Base-by-base conservation (phyloP, 495 filamentous ascomycete genomes). In the Hypoxylon intermedium region DNA sequence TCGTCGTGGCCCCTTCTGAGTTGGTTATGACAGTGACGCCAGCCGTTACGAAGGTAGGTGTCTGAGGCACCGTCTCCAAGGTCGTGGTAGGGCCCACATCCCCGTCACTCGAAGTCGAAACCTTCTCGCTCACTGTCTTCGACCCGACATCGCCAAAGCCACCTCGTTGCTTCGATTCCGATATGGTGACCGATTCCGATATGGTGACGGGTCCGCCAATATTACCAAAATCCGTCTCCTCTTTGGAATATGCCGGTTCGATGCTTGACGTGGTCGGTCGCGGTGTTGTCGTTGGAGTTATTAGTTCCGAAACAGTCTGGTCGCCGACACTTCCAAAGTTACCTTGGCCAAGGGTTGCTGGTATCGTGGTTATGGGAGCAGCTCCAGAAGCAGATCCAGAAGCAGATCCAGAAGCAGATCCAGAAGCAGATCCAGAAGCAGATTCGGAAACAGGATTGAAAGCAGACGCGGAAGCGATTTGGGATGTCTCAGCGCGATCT, bases 1-100 rank as follows among this genome's bases (percentile, higher is more conserved):
- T 74, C 2, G 58, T 41, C 6, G 65, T 69, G 0, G 63, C 51
- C 12, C 70, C 70, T 18, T 55, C 20, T 2, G 56, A 47, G 52
- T 67, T 54, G 0, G 56, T 74, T 6, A 73, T 12, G 3, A 48
- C 65, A 18, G 58, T 38, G 9, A 65, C 63, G 11, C 23, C 13
- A 3, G 63, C 43, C 21, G 63, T 51, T 5, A 67, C 55, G 30
- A 70, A 72, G 2, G 63, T 62, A 19, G 56, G 45, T 3, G 48
- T 52, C 37, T 30, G 60, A 9, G 60, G 5, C 0, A 51, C 58
- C 11, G 52, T 61, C 30, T 60, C 53, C 9, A 46, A 55, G 9
- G 58, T 13, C 4, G 46, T 53, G 18, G 58, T 23, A 6, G 48
- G 24, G 12, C 60, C 58, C 2, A 67, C 57, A 2, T 52, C 44